Evolutionary conservation across 495 filamentous ascomycete genomes (phyloP).

Genomic region (Tuber umbilicatum): DNA sequence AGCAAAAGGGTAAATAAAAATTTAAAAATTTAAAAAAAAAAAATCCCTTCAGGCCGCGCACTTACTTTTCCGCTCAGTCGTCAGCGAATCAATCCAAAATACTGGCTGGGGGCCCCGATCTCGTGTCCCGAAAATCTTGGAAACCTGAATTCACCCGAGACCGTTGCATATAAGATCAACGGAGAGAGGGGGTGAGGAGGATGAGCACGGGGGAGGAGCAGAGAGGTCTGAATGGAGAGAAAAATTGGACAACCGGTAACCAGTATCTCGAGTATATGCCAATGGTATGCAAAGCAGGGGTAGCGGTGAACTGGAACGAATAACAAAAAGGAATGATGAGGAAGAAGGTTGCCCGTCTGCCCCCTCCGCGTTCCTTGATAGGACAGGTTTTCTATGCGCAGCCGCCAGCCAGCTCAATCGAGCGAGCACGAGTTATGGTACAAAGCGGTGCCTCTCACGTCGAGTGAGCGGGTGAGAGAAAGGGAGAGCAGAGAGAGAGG

Average conservation of each 20-base stretch:
- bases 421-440: neutral
- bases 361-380: neutral
- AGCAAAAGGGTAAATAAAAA: no score
- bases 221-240: neutral
- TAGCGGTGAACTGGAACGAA: neutral
- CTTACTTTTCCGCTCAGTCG: constrained; percentile 3
- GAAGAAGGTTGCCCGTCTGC: neutral
- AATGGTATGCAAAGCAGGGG: neutral
- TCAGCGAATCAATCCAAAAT: neutral
- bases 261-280: no score
- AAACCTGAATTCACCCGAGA: constrained; percentile 24
- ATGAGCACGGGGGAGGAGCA: constrained; percentile 11
- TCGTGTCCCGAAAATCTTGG: constrained; percentile 33
- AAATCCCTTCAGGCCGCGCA: neutral
- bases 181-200: constrained; percentile 22
- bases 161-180: constrained; percentile 32
- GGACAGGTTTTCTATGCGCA: neutral
- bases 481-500: neutral
- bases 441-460: neutral
- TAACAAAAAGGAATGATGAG: neutral
- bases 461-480: neutral
- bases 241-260: no score
- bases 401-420: neutral
- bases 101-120: constrained; percentile 7
- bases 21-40: no score